A percentile compares a stretch with the other conserved stretches of the same genome.
Conservation (phyloP, 2,329 filamentous ascomycete species). For the Epichloe brachyelytri region DNA sequence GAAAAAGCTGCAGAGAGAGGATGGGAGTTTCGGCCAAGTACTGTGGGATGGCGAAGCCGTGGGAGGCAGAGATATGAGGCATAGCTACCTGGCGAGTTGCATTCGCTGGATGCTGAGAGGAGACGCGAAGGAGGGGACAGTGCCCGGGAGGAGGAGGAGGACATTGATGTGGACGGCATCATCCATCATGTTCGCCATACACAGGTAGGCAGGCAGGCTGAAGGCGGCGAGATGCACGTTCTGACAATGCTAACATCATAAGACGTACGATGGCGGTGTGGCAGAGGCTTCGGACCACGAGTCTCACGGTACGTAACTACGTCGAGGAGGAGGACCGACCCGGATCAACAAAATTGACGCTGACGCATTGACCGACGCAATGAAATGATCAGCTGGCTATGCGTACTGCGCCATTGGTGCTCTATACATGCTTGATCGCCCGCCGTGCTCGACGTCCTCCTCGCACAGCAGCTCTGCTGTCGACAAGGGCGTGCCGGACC, state of each 20-base stretch:
- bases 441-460: slow-evolving; percentile 23
- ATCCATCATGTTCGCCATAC: slow-evolving; percentile 57
- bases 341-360: not conserved
- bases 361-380: not conserved
- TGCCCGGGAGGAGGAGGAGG: slow-evolving; percentile 46
- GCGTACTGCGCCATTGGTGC: slow-evolving; percentile 79
- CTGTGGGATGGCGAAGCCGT: slow-evolving; percentile 47
- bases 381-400: slow-evolving; percentile 53
- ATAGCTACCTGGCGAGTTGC: slow-evolving; percentile 72
- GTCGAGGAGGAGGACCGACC: too few relatives aligned
- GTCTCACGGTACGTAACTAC: slow-evolving; percentile 54
- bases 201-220: slow-evolving; percentile 24
- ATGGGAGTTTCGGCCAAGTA: slow-evolving; percentile 88
- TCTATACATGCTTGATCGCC: slow-evolving; percentile 59
- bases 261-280: slow-evolving; percentile 79
- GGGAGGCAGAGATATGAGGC: slow-evolving; percentile 74
- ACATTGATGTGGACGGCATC: slow-evolving; percentile 62
- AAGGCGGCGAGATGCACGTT: not conserved
- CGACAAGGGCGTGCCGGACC: slow-evolving; percentile 22
- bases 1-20: slow-evolving; percentile 57
- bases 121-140: slow-evolving; percentile 35
- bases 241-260: slow-evolving; percentile 2
- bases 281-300: slow-evolving; percentile 68
- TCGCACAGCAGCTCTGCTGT: slow-evolving; percentile 13
- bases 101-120: slow-evolving; percentile 74